Conservation (phyloP, 2,329 filamentous ascomycete genomes). For the Aspergillus sp. region DNA sequence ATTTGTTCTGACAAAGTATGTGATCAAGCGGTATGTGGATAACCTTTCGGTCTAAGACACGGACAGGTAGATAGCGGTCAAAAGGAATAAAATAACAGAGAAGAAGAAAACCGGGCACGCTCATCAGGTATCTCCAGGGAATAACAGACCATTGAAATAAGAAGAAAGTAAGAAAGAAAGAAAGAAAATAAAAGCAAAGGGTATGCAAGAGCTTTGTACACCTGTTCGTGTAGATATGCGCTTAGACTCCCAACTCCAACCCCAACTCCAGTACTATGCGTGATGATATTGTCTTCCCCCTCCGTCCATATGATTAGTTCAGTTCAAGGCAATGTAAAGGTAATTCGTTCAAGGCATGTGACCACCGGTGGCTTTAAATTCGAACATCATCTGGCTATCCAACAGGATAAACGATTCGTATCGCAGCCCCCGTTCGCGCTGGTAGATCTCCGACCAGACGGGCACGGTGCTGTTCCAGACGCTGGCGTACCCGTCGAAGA, state of each 20-base stretch:
- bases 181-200: neutral
- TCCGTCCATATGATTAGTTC: too few relatives aligned
- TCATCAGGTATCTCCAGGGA: neutral
- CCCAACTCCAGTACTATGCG: constrained; percentile 5
- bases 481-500: constrained; percentile 34
- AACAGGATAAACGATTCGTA: constrained; percentile 32
- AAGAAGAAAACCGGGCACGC: neutral
- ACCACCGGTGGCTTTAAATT: constrained; percentile 11
- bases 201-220: neutral
- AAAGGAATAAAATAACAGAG: neutral
- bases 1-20: too few relatives aligned
- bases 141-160: too few relatives aligned
- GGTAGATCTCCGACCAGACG: constrained; percentile 4
- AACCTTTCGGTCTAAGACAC: too few relatives aligned
- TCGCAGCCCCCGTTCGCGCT: constrained; percentile 20
- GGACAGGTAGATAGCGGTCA: neutral
- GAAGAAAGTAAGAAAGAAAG: neutral
- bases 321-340: neutral
- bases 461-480: constrained; percentile 22
- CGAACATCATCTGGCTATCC: constrained; percentile 25
- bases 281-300: too few relatives aligned
- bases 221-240: neutral
- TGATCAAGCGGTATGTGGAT: too few relatives aligned
- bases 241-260: neutral
- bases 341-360: neutral